phyloP scores from a whole-genome alignment of 306 rosid genomes.

The Begonia peltatifolia region DNA sequence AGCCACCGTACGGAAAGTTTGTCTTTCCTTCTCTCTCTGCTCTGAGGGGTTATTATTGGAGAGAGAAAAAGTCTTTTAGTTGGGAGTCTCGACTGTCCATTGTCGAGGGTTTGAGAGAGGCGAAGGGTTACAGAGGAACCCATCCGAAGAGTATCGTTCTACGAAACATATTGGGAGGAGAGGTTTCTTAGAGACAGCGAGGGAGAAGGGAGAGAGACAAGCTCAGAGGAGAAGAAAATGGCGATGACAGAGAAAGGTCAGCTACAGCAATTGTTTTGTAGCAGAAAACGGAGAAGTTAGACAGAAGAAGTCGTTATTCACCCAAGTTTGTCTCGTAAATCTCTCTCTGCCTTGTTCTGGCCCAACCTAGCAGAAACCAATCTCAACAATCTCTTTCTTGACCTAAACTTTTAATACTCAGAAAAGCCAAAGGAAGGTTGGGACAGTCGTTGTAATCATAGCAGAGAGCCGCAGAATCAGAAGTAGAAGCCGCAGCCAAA shows the following conservation, averaged over 20 bases:
- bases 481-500: conserved; percentile 2
- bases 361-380: background rate
- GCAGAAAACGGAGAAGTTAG: conserved; percentile 2
- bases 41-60: conserved; percentile 41
- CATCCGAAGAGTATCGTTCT: conserved; percentile 29
- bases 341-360: background rate
- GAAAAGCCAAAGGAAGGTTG: conserved; percentile 33
- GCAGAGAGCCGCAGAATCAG: background rate
- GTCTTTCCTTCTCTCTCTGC: background rate
- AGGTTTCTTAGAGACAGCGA: background rate
- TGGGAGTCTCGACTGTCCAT: background rate
- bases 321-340: conserved; percentile 15
- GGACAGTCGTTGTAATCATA: too few relatives aligned
- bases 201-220: background rate
- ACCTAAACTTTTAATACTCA: conserved; percentile 2
- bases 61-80: conserved; percentile 26
- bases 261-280: conserved; percentile 1
- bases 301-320: conserved; percentile 46
- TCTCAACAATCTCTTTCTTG: background rate
- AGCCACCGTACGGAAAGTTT: too few relatives aligned
- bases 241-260: conserved; percentile 18
- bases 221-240: conserved; percentile 6
- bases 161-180: conserved; percentile 20
- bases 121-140: conserved; percentile 14
- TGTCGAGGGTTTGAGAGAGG: too few relatives aligned